A percentile compares a stretch with the other conserved stretches of the same genome.
phyloP scores from a whole-genome alignment of 148 eudicot species.

The Chenopodium quinoa region DNA sequence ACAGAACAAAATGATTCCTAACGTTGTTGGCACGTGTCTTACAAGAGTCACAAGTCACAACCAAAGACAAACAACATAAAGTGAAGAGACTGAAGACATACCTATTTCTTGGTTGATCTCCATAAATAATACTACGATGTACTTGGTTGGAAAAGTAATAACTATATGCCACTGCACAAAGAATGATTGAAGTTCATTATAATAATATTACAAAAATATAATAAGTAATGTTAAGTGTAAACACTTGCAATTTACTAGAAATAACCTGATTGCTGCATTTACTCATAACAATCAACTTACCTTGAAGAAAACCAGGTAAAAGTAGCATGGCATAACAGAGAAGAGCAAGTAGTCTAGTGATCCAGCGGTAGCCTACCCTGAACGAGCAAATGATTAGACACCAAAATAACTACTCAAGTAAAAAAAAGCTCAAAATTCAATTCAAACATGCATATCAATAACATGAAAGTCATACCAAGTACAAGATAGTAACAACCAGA shows the following conservation, averaged over 20 bases:
- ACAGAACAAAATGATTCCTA: too few species aligned
- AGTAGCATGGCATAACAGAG: slow-evolving; percentile 83
- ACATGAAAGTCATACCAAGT: background rate
- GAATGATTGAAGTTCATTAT: slow-evolving; percentile 1
- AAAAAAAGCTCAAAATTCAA: background rate
- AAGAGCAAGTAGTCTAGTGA: slow-evolving; percentile 60
- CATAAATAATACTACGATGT: slow-evolving; percentile 72
- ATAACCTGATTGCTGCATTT: slow-evolving; percentile 5
- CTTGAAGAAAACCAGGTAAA: slow-evolving; percentile 88
- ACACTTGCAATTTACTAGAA: background rate
- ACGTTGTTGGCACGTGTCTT: background rate
- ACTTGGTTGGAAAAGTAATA: slow-evolving; percentile 81
- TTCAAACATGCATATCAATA: background rate
- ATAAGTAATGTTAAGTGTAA: background rate
- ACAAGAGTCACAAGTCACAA: background rate
- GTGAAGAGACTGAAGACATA: slow-evolving; percentile 28
- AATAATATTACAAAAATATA: background rate
- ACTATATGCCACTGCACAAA: slow-evolving; percentile 61
- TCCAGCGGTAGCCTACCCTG: slow-evolving; percentile 97
- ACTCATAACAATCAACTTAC: slow-evolving; percentile 31
- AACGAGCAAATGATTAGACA: slow-evolving; percentile 43
- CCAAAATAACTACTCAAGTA: background rate
- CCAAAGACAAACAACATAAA: background rate
- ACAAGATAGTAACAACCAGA: background rate
- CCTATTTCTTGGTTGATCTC: slow-evolving; percentile 97